phyloP scores from a whole-genome alignment of 2,329 filamentous ascomycete genomes.

The Sporothrix pseudoabietina region DNA sequence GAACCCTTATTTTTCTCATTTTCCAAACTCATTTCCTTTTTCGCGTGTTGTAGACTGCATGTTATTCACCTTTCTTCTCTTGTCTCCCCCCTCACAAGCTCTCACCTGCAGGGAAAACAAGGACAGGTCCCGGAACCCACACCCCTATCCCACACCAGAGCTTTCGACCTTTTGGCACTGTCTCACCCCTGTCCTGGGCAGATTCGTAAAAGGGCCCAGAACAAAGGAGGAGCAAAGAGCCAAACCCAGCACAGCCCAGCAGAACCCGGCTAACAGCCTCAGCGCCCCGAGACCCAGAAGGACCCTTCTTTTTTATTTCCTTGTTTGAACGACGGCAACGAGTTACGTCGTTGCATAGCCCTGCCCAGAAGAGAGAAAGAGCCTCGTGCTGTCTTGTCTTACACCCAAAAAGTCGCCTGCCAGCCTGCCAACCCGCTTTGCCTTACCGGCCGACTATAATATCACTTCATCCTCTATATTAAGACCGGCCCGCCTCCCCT shows the following conservation, averaged over 20 bases:
- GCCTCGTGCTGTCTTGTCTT: background rate
- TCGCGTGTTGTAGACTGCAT: background rate
- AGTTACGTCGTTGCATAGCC: background rate
- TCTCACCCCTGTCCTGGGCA: slow-evolving; percentile 14
- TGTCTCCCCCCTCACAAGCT: background rate
- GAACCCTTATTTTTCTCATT: background rate
- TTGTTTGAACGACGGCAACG: background rate
- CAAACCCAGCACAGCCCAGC: background rate
- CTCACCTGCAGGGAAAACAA: slow-evolving; percentile 16
- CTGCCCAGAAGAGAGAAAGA: background rate
- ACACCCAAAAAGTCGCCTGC: background rate
- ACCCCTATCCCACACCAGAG: background rate
- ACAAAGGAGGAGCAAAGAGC: background rate
- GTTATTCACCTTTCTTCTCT: background rate
- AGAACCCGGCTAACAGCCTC: background rate
- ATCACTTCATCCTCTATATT: background rate
- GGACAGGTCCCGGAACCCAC: slow-evolving; percentile 4
- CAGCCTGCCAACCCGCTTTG: background rate
- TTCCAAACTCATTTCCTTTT: background rate
- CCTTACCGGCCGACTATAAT: slow-evolving; percentile 1
- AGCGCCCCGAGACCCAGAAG: background rate
- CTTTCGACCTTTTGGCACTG: background rate
- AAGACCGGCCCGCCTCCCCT: slow-evolving; percentile 10
- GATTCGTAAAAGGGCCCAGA: slow-evolving; percentile 15
- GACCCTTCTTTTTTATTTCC: slow-evolving; percentile 8